These are phyloP conservation scores for Aspergillus aculeatus DNA, from an alignment of 2,329 filamentous ascomycete species.

Conservation along the genomic window DNA sequence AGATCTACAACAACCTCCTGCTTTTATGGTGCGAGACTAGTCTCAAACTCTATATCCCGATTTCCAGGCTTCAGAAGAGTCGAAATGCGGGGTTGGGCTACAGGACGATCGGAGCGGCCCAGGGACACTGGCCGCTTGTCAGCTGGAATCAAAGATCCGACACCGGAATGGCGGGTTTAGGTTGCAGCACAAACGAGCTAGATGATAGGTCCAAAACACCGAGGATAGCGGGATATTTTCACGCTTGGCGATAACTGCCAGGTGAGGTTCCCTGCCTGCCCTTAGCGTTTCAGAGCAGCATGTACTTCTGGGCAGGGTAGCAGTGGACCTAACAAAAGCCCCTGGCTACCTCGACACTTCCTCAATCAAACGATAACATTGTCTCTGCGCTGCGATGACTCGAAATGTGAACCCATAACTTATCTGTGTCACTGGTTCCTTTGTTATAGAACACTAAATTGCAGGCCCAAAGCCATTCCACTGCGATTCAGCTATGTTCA, in stretches of 20 bases:
- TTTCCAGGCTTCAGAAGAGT: neutral
- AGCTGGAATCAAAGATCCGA: neutral
- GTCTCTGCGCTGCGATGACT: too few species aligned
- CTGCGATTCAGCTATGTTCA: too few species aligned
- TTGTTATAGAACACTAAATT: too few species aligned
- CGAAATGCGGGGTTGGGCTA: neutral
- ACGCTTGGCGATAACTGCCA: neutral
- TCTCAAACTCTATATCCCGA: neutral
- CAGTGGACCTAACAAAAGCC: neutral
- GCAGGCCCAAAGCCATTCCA: too few species aligned
- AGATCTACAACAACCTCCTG: too few species aligned
- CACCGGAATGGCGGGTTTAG: neutral
- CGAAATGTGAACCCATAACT: too few species aligned
- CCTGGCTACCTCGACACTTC: too few species aligned
- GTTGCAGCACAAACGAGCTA: neutral
- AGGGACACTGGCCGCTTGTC: neutral
- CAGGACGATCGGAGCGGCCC: neutral
- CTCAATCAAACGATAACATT: too few species aligned
- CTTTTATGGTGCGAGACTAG: too few species aligned
- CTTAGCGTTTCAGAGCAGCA: neutral
- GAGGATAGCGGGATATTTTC: neutral
- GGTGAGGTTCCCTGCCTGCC: neutral
- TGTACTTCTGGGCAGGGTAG: neutral
- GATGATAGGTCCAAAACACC: constrained; percentile 3
- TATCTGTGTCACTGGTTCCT: too few species aligned